A percentile compares a stretch with the other conserved stretches of the same genome.
Evolutionary conservation across 768 basidiomycete species (phyloP).

Genomic region (Mycena venus): DNA sequence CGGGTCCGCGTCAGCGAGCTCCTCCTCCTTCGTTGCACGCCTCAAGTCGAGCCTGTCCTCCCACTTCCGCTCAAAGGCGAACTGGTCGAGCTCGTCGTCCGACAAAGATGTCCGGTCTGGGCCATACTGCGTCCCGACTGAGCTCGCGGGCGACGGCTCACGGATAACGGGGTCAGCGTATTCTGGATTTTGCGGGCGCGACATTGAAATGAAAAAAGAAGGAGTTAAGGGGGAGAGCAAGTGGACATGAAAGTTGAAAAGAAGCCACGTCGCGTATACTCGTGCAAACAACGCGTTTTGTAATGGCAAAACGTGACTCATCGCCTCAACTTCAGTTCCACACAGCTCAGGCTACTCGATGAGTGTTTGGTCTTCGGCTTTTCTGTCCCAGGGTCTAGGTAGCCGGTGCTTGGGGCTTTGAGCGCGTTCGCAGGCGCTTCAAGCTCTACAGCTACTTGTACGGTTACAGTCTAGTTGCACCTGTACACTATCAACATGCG

Average conservation of each 20-base stretch:
- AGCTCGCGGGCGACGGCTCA: slow-evolving; percentile 65
- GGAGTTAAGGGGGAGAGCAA: not conserved
- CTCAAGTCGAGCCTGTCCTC: slow-evolving; percentile 54
- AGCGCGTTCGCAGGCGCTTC: no score
- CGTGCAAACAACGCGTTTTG: not conserved
- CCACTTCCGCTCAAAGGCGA: slow-evolving; percentile 59
- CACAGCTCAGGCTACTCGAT: no score
- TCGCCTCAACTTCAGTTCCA: no score
- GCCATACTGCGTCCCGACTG: slow-evolving; percentile 61
- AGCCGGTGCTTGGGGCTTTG: no score
- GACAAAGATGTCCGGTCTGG: slow-evolving; percentile 61
- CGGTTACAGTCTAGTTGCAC: no score
- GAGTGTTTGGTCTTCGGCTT: no score
- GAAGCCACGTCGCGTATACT: slow-evolving; percentile 11
- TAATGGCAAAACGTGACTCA: not conserved
- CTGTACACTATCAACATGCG: no score
- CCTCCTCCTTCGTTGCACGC: slow-evolving; percentile 55
- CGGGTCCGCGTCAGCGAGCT: slow-evolving; percentile 54
- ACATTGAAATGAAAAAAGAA: not conserved
- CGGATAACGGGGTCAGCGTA: slow-evolving; percentile 64
- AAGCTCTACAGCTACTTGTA: no score
- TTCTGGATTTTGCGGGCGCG: slow-evolving; percentile 45
- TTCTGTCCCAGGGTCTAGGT: no score
- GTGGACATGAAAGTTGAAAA: slow-evolving; percentile 10
- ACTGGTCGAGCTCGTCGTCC: slow-evolving; percentile 57